Conservation (phyloP, 257 asterid species). For the Fraxinus cuspidata region DNA sequence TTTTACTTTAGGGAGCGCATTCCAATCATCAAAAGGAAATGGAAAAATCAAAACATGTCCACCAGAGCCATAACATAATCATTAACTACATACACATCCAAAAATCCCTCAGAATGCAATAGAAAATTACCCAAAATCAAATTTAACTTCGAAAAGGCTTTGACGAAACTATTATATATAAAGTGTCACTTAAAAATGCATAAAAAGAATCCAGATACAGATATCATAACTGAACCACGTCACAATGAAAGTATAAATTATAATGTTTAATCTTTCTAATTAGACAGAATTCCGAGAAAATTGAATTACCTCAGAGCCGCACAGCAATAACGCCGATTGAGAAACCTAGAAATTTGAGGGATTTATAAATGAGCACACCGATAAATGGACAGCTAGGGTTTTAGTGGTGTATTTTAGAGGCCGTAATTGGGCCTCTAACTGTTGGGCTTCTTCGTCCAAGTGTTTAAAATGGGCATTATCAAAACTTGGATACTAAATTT, state of each 20-base stretch:
- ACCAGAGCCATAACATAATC: slow-evolving; percentile 12
- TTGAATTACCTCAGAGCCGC: background rate
- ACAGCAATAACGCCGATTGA: background rate
- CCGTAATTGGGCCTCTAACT: background rate
- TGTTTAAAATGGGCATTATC: background rate
- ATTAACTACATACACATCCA: background rate
- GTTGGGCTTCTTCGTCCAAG: background rate
- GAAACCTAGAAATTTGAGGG: background rate
- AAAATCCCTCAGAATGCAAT: background rate
- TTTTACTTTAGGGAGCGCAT: slow-evolving; percentile 41
- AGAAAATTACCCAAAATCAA: background rate
- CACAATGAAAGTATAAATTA: background rate
- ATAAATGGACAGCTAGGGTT: background rate
- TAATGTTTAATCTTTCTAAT: background rate
- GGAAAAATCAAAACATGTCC: slow-evolving; percentile 26
- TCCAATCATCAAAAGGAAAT: slow-evolving; percentile 38
- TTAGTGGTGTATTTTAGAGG: background rate
- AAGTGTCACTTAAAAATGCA: background rate
- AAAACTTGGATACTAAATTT: background rate
- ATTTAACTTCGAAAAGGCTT: background rate
- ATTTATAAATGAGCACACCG: background rate
- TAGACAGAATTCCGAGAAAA: background rate
- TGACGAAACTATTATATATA: background rate
- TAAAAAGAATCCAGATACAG: background rate
- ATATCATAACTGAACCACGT: background rate